Percentiles rank a stretch among this genome's conserved stretches.
Evolutionary conservation across 345 rosid genomes (phyloP).

Genomic region (Gossypium sturtianum): DNA sequence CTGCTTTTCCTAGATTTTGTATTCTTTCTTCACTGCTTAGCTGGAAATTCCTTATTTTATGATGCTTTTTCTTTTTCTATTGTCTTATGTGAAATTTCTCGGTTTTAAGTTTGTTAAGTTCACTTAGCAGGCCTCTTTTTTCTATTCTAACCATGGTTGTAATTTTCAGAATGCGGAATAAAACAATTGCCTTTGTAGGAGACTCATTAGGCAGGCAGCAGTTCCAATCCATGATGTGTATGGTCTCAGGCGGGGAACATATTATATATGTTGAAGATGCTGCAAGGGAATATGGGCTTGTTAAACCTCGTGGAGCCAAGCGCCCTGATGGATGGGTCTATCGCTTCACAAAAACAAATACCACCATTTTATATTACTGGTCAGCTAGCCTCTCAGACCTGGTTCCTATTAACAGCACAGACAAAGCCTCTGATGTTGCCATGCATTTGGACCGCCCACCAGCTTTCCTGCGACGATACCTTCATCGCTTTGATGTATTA

Average conservation of each 20-base stretch:
- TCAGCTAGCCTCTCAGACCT: conserved; percentile 57
- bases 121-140: not conserved
- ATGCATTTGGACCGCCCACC: conserved; percentile 82
- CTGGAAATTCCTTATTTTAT: not conserved
- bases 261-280: conserved; percentile 51
- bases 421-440: conserved; percentile 31
- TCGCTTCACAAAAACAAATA: conserved; percentile 52
- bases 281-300: conserved; percentile 55
- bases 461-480: conserved; percentile 48
- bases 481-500: conserved; percentile 48
- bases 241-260: conserved; percentile 61
- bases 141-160: not conserved
- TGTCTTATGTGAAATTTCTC: not conserved
- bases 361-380: conserved; percentile 74
- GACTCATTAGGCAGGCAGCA: conserved; percentile 82
- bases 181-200: conserved; percentile 77
- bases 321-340: conserved; percentile 77
- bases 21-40: not conserved
- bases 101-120: not conserved
- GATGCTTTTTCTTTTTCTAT: not conserved
- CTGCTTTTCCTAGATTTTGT: not conserved
- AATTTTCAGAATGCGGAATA: conserved; percentile 59
- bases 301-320: conserved; percentile 38
- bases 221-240: conserved; percentile 73
- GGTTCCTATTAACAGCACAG: conserved; percentile 37